Percentiles rank a stretch among this genome's conserved stretches.
Evolutionary conservation across 1,284 basidiomycete genomes (phyloP).

Genomic region (Schizophyllum amplum): DNA sequence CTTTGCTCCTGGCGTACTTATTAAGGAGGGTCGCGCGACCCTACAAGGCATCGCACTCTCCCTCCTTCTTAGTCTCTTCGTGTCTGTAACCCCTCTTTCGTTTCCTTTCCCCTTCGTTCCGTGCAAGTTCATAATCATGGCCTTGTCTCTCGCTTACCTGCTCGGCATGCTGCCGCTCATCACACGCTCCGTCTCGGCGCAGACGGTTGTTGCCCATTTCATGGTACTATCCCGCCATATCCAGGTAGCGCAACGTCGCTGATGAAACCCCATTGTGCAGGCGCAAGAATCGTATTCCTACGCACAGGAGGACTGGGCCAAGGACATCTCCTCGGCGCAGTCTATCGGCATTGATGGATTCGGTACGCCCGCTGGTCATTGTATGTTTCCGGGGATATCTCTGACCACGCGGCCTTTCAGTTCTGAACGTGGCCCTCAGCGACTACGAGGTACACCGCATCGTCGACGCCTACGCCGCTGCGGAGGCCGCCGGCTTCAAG

Average conservation of each 20-base stretch:
- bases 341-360: slow-evolving; percentile 22
- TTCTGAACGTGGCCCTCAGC: slow-evolving; percentile 14
- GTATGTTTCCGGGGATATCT: background rate
- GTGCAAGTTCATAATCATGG: background rate
- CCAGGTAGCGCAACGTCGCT: background rate
- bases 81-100: background rate
- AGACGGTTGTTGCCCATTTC: slow-evolving; percentile 11
- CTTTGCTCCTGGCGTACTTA: too few relatives aligned
- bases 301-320: slow-evolving; percentile 17
- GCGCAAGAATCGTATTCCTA: slow-evolving; percentile 21
- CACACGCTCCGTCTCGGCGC: background rate
- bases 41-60: background rate
- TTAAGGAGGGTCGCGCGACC: background rate
- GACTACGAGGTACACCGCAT: slow-evolving; percentile 22
- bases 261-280: background rate
- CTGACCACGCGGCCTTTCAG: background rate
- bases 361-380: slow-evolving; percentile 9
- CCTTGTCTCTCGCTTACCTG: background rate
- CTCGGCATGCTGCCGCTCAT: background rate
- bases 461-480: slow-evolving; percentile 21
- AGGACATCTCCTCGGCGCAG: slow-evolving; percentile 20
- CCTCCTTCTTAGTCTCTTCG: background rate
- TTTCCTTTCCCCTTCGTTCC: background rate
- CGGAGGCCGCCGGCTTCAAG: slow-evolving; percentile 21
- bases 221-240: background rate